phyloP scores from a whole-genome alignment of 768 basidiomycete genomes.

The Psilocybe cubensis region DNA sequence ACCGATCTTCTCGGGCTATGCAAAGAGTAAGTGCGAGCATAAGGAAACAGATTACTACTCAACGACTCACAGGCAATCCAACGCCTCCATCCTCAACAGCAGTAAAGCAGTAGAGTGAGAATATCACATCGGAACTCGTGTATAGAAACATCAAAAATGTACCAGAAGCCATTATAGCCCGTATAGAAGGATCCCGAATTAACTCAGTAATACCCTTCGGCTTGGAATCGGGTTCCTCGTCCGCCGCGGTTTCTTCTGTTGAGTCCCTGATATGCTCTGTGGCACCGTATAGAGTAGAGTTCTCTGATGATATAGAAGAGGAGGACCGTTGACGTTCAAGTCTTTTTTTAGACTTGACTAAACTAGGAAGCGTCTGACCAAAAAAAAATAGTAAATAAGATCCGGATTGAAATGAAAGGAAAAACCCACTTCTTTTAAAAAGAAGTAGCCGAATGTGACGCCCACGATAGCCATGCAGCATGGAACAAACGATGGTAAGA shows the following conservation, averaged over 20 bases:
- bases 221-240: background rate
- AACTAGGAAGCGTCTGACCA: background rate
- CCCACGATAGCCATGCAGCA: slow-evolving; percentile 3
- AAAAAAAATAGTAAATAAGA: background rate
- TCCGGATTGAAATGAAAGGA: background rate
- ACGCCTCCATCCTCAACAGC: slow-evolving; percentile 6
- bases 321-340: background rate
- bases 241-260: background rate
- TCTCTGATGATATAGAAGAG: background rate
- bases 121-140: slow-evolving; percentile 5
- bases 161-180: slow-evolving; percentile 3
- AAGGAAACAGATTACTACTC: background rate
- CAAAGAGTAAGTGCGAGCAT: background rate
- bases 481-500: slow-evolving; percentile 4
- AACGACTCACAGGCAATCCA: slow-evolving; percentile 1
- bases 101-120: slow-evolving; percentile 6
- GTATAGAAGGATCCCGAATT: slow-evolving; percentile 1
- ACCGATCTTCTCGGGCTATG: slow-evolving; percentile 7
- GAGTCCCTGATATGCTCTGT: background rate
- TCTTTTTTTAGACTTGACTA: background rate
- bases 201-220: background rate
- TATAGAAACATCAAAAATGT: slow-evolving; percentile 7
- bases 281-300: background rate
- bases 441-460: slow-evolving; percentile 4
- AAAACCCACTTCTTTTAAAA: background rate